Base-by-base conservation (phyloP, 148 eudicot species). In the Beta vulgaris region DNA sequence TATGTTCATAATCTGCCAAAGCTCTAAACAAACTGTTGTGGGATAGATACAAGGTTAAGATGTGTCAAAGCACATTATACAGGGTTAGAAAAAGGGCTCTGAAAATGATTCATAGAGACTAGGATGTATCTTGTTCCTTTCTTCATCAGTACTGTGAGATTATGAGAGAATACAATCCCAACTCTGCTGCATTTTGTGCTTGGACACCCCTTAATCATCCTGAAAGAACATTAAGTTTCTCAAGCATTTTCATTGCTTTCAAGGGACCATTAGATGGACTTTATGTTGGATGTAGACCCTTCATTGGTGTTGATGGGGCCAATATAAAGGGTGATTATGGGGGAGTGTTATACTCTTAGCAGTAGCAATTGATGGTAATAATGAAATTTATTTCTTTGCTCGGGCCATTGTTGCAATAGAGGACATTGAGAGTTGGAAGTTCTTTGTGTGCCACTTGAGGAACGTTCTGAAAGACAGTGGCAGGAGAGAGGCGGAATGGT, bases 241-340 rank as follows among this genome's bases (percentile, higher is more conserved):
- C 2, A 7, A 6, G 7, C 7, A 25, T 46, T 0, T 74, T 62
- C 7, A 23, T 74, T 6, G 34, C 44, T 0, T 61, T 46, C 9
- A 6, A 8, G n/a, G 60, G 29, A 4, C n/a, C n/a, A 4, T 28
- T n/a, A 21, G 26, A 19, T 31, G 77, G 77, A 0, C 14, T 74
- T 0, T 0, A 34, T 1, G 42, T 2, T 0, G 69, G 60, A 1
- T 63, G 35, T 36, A 32, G 60, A n/a, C 10, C 43, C 14, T 14
- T 74, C 0, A 74, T 40, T 7, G 42, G 73, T 1, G 59, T 69
- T 1, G 58, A 74, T 46, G 76, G 44, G 0, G 11, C 57, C 2
- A 59, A 61, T 13, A 14, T 62, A 0, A 74, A 43, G 55, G 77
- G 69, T 0, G 32, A 61, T 11, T 63, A 62, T 34, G 55, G 68